A percentile compares a stretch with the other conserved stretches of the same genome.
Evolutionary conservation across 2,329 filamentous ascomycete species (phyloP).

Genomic region (Xylariaceae sp.): DNA sequence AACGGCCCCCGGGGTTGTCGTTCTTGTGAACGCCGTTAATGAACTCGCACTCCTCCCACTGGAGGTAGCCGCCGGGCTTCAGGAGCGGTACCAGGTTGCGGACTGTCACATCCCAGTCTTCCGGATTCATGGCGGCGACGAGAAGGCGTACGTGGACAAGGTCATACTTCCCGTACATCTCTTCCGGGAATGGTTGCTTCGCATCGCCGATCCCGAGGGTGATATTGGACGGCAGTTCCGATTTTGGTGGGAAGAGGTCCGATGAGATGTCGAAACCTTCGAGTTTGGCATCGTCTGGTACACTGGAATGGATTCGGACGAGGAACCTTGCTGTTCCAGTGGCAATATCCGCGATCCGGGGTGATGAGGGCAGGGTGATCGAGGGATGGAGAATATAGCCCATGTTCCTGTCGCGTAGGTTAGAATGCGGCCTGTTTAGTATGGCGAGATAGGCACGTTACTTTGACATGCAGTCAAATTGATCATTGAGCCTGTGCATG

Average conservation of each 20-base stretch:
- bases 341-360: slow-evolving; percentile 10
- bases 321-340: slow-evolving; percentile 12
- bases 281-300: slow-evolving; percentile 5
- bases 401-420: slow-evolving; percentile 4
- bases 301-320: slow-evolving; percentile 1
- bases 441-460: not conserved
- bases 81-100: slow-evolving; percentile 5
- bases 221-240: slow-evolving; percentile 1
- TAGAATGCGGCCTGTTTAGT: not conserved
- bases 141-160: slow-evolving; percentile 11
- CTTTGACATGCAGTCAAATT: not conserved
- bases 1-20: not conserved
- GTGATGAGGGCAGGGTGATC: slow-evolving; percentile 2
- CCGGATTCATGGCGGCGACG: slow-evolving; percentile 9
- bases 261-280: slow-evolving; percentile 11
- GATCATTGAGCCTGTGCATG: not conserved
- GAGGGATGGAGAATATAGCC: slow-evolving; percentile 11
- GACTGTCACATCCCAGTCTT: slow-evolving; percentile 8
- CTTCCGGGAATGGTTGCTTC: slow-evolving; percentile 10
- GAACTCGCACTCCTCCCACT: slow-evolving; percentile 13
- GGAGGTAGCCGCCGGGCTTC: slow-evolving; percentile 13
- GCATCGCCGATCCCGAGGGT: slow-evolving; percentile 3
- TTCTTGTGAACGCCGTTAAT: slow-evolving; percentile 1
- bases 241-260: slow-evolving; percentile 4
- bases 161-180: slow-evolving; percentile 11